Conservation (phyloP, 2,329 filamentous ascomycete genomes). For the Fusarium acutatum region DNA sequence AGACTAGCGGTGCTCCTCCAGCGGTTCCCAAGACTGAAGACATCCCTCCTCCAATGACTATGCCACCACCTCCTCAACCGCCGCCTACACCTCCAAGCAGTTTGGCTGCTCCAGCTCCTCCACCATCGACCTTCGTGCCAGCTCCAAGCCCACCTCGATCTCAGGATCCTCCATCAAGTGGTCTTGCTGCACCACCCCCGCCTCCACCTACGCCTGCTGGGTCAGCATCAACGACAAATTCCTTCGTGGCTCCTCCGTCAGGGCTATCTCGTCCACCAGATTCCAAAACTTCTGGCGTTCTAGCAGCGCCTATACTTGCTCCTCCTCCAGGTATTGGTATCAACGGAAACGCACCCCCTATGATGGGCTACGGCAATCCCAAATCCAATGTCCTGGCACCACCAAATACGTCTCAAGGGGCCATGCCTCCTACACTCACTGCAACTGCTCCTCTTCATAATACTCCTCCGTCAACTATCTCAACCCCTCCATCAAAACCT, state of each 20-base stretch:
- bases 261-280: conserved; percentile 38
- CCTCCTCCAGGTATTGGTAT: conserved; percentile 46
- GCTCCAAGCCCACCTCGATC: conserved; percentile 22
- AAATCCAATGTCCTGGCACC: conserved; percentile 57
- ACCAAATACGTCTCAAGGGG: conserved; percentile 51
- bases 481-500: not conserved
- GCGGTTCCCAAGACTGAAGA: conserved; percentile 18
- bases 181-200: conserved; percentile 34
- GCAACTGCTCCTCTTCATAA: conserved; percentile 29
- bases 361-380: conserved; percentile 42
- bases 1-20: not conserved
- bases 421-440: conserved; percentile 28
- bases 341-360: conserved; percentile 37
- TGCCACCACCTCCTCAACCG: conserved; percentile 36
- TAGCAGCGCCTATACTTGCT: conserved; percentile 51
- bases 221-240: conserved; percentile 9
- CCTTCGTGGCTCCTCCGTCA: conserved; percentile 30
- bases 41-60: conserved; percentile 16
- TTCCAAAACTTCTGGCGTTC: conserved; percentile 44
- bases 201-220: conserved; percentile 3
- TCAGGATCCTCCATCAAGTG: conserved; percentile 23
- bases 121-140: conserved; percentile 11
- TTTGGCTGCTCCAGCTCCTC: conserved; percentile 29
- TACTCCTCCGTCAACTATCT: conserved; percentile 3
- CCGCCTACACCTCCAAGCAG: conserved; percentile 29